Evolutionary conservation across 2,329 filamentous ascomycete species (phyloP).

Genomic region (Geoglossum cookeanum): DNA sequence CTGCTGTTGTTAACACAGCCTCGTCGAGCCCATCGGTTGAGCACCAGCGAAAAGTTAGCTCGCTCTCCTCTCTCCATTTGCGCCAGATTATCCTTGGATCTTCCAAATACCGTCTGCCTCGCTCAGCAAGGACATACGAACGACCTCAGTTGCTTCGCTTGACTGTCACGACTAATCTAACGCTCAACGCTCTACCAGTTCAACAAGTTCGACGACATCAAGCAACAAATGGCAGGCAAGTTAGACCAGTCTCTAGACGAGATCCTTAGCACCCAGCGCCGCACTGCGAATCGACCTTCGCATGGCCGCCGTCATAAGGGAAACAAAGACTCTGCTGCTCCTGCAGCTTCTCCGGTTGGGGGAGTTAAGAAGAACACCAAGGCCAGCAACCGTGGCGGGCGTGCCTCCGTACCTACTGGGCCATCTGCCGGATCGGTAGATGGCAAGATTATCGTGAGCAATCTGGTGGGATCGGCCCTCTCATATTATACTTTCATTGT

Average conservation of each 20-base stretch:
- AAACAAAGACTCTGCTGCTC: conserved; percentile 19
- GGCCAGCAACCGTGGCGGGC: conserved; percentile 21
- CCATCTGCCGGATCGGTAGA: conserved; percentile 44
- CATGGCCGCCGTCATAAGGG: conserved; percentile 26
- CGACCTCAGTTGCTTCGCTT: neutral
- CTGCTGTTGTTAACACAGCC: neutral
- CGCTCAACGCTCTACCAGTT: neutral
- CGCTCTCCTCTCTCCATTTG: neutral
- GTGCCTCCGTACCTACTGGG: conserved; percentile 39
- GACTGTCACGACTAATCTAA: neutral
- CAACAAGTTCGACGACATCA: neutral
- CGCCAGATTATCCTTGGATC: neutral
- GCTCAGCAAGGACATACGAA: neutral
- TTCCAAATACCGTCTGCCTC: neutral
- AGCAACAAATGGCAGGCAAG: conserved; percentile 64
- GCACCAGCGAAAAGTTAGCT: neutral
- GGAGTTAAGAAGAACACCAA: conserved; percentile 66
- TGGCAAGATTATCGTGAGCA: conserved; percentile 97
- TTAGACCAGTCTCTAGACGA: conserved; percentile 95
- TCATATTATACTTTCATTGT: neutral
- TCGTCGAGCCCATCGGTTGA: neutral
- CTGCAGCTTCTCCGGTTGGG: conserved; percentile 53
- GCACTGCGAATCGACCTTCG: conserved; percentile 34
- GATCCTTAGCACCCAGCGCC: conserved; percentile 65
- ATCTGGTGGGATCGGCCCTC: conserved; percentile 51